Percentiles rank a stretch among this genome's conserved stretches.
phyloP scores from a whole-genome alignment of 2,329 filamentous ascomycete genomes.

The Diaporthe vaccinii region DNA sequence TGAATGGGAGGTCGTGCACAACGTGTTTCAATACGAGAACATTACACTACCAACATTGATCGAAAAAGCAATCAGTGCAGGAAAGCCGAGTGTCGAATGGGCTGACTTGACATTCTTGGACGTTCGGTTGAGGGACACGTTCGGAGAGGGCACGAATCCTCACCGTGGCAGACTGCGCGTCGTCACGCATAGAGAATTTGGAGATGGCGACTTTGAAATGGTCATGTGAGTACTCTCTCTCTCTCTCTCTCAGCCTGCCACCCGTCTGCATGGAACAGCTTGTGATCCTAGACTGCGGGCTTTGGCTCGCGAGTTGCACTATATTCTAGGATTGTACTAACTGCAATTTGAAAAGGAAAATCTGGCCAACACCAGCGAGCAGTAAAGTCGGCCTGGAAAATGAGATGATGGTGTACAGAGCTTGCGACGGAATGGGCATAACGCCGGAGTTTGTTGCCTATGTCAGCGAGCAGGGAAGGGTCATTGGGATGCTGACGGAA shows the following conservation, averaged over 20 bases:
- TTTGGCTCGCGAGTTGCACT: background rate
- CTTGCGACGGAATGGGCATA: background rate
- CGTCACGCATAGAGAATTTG: background rate
- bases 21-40: background rate
- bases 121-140: background rate
- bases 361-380: conserved; percentile 32
- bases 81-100: conserved; percentile 28
- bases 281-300: too few species aligned
- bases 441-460: conserved; percentile 34
- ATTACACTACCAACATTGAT: conserved; percentile 5
- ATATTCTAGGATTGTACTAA: background rate
- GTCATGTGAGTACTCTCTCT: conserved; percentile 6
- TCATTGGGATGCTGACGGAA: conserved; percentile 29
- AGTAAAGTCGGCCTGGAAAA: conserved; percentile 13
- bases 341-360: background rate
- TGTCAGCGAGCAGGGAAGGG: conserved; percentile 35
- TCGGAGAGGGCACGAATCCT: background rate
- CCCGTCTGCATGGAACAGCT: background rate
- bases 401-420: conserved; percentile 38
- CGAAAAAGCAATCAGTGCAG: conserved; percentile 20
- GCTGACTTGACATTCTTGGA: background rate
- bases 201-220: background rate
- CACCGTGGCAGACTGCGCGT: conserved; percentile 21
- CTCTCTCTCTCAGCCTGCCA: background rate
- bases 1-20: background rate